These are phyloP conservation scores for Boletellus sp. DNA, from an alignment of 768 basidiomycete genomes.

Conservation along the genomic window DNA sequence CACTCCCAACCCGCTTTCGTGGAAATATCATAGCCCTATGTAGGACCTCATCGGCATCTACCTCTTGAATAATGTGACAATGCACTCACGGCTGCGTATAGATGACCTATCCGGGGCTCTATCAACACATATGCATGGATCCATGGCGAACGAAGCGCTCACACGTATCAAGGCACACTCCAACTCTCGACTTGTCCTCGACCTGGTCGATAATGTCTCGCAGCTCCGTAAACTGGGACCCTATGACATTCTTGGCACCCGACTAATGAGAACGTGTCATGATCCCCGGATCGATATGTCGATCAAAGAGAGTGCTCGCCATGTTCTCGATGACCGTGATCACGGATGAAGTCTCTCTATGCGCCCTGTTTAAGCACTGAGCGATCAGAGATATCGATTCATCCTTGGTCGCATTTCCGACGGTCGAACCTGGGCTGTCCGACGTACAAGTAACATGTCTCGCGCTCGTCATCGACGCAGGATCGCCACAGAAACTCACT, in stretches of 20 bases:
- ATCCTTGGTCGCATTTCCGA: slow-evolving; percentile 59
- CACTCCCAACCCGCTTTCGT: slow-evolving; percentile 70
- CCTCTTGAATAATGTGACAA: slow-evolving; percentile 39
- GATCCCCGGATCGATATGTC: background rate
- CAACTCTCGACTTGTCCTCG: slow-evolving; percentile 69
- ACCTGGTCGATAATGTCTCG: slow-evolving; percentile 65
- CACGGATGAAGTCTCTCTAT: slow-evolving; percentile 54
- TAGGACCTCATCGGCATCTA: background rate
- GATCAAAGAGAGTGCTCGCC: slow-evolving; percentile 38
- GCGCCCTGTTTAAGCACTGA: slow-evolving; percentile 69
- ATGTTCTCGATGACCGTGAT: slow-evolving; percentile 80
- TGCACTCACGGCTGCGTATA: slow-evolving; percentile 65
- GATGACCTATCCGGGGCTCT: slow-evolving; percentile 48
- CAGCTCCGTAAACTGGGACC: slow-evolving; percentile 66
- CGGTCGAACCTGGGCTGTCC: slow-evolving; percentile 77
- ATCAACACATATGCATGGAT: background rate
- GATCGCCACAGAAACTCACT: slow-evolving; percentile 47
- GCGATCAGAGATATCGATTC: slow-evolving; percentile 65
- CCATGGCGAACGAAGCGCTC: slow-evolving; percentile 9
- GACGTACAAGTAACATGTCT: background rate
- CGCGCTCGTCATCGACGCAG: no score
- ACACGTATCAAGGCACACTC: slow-evolving; percentile 88
- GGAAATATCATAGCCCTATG: slow-evolving; percentile 77
- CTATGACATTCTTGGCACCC: slow-evolving; percentile 75
- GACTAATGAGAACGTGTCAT: slow-evolving; percentile 42